Conservation (phyloP, 139 green algal species). For the Auxenochlorella pyrenoidosa region DNA sequence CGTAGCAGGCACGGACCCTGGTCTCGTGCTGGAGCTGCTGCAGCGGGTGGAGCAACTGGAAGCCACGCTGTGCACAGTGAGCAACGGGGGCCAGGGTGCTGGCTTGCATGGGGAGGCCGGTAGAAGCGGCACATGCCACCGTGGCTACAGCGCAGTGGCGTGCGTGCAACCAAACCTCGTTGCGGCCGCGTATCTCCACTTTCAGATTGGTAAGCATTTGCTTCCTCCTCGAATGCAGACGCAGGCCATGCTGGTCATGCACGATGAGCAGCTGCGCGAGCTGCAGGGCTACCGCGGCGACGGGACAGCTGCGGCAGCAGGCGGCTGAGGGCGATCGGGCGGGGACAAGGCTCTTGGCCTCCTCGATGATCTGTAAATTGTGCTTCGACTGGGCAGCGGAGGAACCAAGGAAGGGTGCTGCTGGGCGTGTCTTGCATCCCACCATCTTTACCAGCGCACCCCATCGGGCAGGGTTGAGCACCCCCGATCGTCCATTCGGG, state of each 20-base stretch:
- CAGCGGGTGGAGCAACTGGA: conserved; percentile 19
- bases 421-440: too few relatives aligned
- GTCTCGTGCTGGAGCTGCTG: background rate
- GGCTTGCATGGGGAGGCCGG: too few relatives aligned
- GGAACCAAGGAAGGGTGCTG: too few relatives aligned
- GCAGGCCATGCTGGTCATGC: conserved; percentile 40
- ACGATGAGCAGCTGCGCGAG: conserved; percentile 37
- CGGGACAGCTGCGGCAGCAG: background rate
- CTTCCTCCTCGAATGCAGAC: conserved; percentile 3
- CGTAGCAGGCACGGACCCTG: background rate
- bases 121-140: too few relatives aligned
- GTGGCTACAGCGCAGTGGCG: too few relatives aligned
- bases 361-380: background rate
- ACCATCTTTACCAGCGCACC: too few relatives aligned
- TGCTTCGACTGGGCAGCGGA: too few relatives aligned
- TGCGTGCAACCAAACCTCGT: too few relatives aligned
- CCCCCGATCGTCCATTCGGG: too few relatives aligned
- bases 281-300: conserved; percentile 34
- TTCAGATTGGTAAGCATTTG: too few relatives aligned
- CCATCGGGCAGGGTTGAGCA: too few relatives aligned
- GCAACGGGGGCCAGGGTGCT: background rate
- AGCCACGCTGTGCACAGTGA: conserved; percentile 9
- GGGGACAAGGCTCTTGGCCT: too few relatives aligned
- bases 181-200: background rate
- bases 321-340: background rate